Conservation (phyloP, 2,329 filamentous ascomycete species). For the Aspergillus sojae region DNA sequence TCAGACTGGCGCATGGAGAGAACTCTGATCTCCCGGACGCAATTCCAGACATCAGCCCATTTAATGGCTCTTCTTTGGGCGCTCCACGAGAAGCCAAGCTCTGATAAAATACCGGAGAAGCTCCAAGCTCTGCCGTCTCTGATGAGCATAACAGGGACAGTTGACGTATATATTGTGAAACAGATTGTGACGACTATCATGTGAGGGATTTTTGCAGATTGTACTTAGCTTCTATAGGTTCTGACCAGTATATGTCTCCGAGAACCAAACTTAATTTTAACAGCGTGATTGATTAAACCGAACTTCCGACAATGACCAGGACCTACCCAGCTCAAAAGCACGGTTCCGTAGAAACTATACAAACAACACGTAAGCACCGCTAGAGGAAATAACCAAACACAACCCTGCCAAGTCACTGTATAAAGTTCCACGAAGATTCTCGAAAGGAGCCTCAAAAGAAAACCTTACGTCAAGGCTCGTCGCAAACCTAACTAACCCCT, state of each 20-base stretch:
- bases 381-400: background rate
- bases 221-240: background rate
- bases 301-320: too few species aligned
- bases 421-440: too few species aligned
- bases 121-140: background rate
- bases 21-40: slow-evolving; percentile 45
- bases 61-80: background rate
- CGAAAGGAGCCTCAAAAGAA: too few species aligned
- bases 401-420: background rate
- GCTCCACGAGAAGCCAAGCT: background rate
- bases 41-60: slow-evolving; percentile 19
- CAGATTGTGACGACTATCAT: background rate
- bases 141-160: too few species aligned
- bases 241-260: background rate
- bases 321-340: background rate
- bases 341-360: background rate
- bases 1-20: slow-evolving; percentile 50
- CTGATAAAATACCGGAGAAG: background rate
- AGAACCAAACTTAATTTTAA: background rate
- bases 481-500: too few species aligned
- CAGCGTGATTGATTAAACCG: too few species aligned
- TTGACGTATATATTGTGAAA: background rate
- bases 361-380: background rate
- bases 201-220: background rate
- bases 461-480: too few species aligned